Percentiles rank a stretch among this genome's conserved stretches.
Conservation (phyloP, 225 moss, liverwort and hornwort species). For the Sphagnum tenellum region DNA sequence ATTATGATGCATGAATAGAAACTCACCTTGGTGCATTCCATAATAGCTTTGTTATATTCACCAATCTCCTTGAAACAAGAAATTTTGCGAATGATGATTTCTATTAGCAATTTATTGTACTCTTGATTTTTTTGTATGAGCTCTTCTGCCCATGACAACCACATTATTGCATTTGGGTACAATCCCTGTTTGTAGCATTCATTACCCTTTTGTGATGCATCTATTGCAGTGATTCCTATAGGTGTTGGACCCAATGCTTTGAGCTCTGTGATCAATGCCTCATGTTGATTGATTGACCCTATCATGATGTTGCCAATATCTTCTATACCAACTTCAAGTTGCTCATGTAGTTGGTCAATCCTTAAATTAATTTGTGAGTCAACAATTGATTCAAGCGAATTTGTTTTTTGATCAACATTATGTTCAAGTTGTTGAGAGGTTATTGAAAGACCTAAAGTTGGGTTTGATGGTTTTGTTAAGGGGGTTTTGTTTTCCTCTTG, state of each 20-base stretch:
- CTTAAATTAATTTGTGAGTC: slow-evolving; percentile 15
- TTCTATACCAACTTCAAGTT: slow-evolving; percentile 19
- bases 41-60: slow-evolving; percentile 93
- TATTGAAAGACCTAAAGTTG: slow-evolving; percentile 8
- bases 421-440: slow-evolving; percentile 30
- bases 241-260: slow-evolving; percentile 89
- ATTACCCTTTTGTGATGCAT: slow-evolving; percentile 58
- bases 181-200: slow-evolving; percentile 84
- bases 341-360: slow-evolving; percentile 40
- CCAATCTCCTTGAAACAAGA: slow-evolving; percentile 98
- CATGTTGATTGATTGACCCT: too few relatives aligned
- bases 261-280: slow-evolving; percentile 59
- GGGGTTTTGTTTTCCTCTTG: too few relatives aligned
- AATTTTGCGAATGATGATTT: slow-evolving; percentile 66
- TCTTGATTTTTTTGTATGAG: slow-evolving; percentile 49
- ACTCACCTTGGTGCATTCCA: slow-evolving; percentile 75
- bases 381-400: slow-evolving; percentile 31
- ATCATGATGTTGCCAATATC: too few relatives aligned
- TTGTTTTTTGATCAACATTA: slow-evolving; percentile 38
- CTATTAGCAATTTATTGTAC: slow-evolving; percentile 33
- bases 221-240: slow-evolving; percentile 53
- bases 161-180: slow-evolving; percentile 98
- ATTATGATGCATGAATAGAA: too few relatives aligned
- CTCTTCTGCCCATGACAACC: slow-evolving; percentile 92
- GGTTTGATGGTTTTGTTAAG: too few relatives aligned